Percentiles rank a stretch among this genome's conserved stretches.
Evolutionary conservation across 179 eudicot species (phyloP).

Genomic region (Actinidia chinensis): DNA sequence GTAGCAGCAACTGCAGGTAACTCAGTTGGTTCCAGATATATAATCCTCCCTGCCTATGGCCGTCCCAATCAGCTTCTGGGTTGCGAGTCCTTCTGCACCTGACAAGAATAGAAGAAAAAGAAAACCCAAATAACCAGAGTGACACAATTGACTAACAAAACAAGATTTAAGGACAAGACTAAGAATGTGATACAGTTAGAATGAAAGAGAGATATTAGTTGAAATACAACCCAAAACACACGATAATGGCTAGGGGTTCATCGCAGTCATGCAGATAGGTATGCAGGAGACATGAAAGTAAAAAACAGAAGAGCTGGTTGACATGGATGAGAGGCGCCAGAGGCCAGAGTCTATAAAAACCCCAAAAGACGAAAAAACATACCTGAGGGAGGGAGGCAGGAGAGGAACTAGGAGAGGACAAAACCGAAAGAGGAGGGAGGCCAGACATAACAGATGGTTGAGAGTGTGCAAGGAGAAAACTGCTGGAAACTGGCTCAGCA

Average conservation of each 20-base stretch:
- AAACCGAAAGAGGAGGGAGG: background rate
- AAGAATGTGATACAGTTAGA: no score
- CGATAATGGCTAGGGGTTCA: background rate
- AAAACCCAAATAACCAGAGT: background rate
- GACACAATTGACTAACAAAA: slow-evolving; percentile 5
- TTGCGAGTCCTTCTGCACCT: background rate
- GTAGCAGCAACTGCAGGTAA: no score
- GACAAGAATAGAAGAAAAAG: background rate
- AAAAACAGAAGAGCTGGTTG: background rate
- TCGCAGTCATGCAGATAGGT: background rate
- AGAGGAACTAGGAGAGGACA: background rate
- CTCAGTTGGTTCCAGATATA: background rate
- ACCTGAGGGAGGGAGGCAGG: no score
- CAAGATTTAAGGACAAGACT: no score
- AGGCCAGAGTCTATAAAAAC: no score
- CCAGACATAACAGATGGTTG: background rate
- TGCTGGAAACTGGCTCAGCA: background rate
- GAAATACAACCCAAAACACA: background rate
- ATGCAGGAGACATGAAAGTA: background rate
- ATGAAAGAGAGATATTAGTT: background rate
- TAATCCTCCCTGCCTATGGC: background rate
- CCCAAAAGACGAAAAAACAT: background rate
- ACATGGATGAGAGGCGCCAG: background rate
- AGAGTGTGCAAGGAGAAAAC: background rate
- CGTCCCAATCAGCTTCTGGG: slow-evolving; percentile 14